A percentile compares a stretch with the other conserved stretches of the same genome.
Conservation (phyloP, 441 rosid species). For the Syzygium malaccense region DNA sequence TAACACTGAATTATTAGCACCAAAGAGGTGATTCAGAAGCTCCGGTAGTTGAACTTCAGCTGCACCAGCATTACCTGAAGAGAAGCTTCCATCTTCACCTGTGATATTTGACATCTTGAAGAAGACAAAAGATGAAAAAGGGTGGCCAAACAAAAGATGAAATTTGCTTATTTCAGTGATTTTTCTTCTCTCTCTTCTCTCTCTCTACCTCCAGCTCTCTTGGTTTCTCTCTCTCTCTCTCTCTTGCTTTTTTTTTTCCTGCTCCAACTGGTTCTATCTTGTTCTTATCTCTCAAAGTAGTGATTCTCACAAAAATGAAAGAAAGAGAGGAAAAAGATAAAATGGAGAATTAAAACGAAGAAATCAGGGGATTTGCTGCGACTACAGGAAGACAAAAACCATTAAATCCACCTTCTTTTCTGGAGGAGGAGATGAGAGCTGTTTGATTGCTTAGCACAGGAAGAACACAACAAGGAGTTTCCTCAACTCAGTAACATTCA, state of each 20-base stretch:
- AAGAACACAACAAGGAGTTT: not conserved
- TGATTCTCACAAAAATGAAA: not conserved
- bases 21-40: not conserved
- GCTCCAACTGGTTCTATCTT: not conserved
- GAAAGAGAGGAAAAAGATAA: not conserved
- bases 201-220: not conserved
- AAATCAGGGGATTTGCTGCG: slow-evolving; percentile 11
- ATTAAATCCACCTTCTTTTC: slow-evolving; percentile 30
- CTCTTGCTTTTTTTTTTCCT: not conserved
- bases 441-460: not conserved
- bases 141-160: not conserved
- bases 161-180: not conserved
- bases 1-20: not conserved
- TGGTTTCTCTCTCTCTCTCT: not conserved
- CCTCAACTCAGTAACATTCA: not conserved
- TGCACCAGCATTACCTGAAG: slow-evolving; percentile 11
- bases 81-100: slow-evolving; percentile 28
- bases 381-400: slow-evolving; percentile 28
- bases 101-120: slow-evolving; percentile 36
- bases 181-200: not conserved
- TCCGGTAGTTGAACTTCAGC: slow-evolving; percentile 1
- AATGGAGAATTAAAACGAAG: not conserved
- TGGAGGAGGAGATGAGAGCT: slow-evolving; percentile 6
- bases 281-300: not conserved
- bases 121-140: not conserved